phyloP scores from a whole-genome alignment of 768 basidiomycete genomes.

The Cyclocybe aegerita region DNA sequence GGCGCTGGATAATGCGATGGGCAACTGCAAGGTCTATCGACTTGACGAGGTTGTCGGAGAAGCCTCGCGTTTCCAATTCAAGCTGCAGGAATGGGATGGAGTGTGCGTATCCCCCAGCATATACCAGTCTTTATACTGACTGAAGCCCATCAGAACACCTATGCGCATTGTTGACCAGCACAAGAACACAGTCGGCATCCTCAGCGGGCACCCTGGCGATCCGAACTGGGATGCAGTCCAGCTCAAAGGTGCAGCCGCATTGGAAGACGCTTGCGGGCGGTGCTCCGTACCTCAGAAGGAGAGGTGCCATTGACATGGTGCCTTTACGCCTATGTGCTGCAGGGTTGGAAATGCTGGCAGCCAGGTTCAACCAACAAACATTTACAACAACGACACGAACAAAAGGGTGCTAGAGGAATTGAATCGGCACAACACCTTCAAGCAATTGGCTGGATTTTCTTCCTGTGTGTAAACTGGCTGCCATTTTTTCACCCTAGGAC shows the following conservation, averaged over 20 bases:
- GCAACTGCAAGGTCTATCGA: not conserved
- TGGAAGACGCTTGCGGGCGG: not conserved
- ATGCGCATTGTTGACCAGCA: too few relatives aligned
- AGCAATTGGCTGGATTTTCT: constrained; percentile 3
- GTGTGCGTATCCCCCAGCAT: not conserved
- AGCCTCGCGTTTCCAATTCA: not conserved
- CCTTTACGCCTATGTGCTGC: not conserved
- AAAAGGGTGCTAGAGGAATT: not conserved
- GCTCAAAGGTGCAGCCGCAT: not conserved
- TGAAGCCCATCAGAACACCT: too few relatives aligned
- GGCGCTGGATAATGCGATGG: not conserved
- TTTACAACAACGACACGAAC: not conserved
- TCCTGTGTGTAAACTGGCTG: constrained; percentile 4
- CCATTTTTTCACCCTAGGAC: too few relatives aligned
- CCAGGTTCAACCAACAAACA: constrained; percentile 1
- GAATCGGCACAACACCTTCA: not conserved
- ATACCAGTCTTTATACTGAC: too few relatives aligned
- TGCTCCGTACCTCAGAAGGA: too few relatives aligned
- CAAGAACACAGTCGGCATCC: not conserved
- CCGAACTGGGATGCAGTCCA: not conserved
- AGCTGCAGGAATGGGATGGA: constrained; percentile 4
- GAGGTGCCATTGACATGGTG: not conserved
- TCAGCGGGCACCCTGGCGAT: constrained; percentile 1
- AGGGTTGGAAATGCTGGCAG: constrained; percentile 6
- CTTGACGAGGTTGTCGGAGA: not conserved